Evolutionary conservation across 805 yeast genomes (phyloP).

Genomic region (Hanseniaspora lachancei): DNA sequence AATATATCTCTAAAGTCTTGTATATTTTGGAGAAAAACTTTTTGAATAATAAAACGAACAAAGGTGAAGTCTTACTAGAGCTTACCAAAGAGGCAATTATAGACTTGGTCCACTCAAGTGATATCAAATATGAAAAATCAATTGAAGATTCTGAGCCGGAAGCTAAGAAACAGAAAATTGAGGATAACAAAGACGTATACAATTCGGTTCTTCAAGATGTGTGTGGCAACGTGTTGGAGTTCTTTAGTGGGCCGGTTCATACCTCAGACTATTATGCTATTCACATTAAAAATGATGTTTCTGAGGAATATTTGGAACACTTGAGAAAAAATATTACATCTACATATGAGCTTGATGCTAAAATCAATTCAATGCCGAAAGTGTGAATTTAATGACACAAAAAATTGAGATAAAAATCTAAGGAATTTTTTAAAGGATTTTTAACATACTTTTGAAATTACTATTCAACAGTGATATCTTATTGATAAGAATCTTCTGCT

Average conservation of each 20-base stretch:
- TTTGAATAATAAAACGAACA: slow-evolving; percentile 27
- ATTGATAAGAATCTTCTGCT: no score
- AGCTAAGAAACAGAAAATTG: slow-evolving; percentile 1
- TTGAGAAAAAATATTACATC: not conserved
- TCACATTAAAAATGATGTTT: slow-evolving; percentile 1
- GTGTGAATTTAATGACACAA: not conserved
- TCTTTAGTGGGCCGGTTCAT: not conserved
- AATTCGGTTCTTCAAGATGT: not conserved
- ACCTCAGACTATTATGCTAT: not conserved
- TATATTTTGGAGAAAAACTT: slow-evolving; percentile 25
- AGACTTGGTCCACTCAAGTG: not conserved
- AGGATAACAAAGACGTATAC: not conserved
- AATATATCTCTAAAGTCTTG: slow-evolving; percentile 22
- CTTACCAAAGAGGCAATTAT: slow-evolving; percentile 18
- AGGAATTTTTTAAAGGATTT: no score
- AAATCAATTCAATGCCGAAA: not conserved
- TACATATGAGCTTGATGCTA: not conserved
- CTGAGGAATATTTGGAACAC: not conserved
- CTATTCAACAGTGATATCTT: no score
- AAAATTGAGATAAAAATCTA: not conserved
- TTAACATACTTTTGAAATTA: no score
- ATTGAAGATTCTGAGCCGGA: not conserved
- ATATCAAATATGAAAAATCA: slow-evolving; percentile 17
- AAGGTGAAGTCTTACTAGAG: slow-evolving; percentile 23
- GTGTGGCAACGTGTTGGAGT: not conserved